Conservation (phyloP, 192 early-diverging fungal species). For the Funneliformis mosseae region DNA sequence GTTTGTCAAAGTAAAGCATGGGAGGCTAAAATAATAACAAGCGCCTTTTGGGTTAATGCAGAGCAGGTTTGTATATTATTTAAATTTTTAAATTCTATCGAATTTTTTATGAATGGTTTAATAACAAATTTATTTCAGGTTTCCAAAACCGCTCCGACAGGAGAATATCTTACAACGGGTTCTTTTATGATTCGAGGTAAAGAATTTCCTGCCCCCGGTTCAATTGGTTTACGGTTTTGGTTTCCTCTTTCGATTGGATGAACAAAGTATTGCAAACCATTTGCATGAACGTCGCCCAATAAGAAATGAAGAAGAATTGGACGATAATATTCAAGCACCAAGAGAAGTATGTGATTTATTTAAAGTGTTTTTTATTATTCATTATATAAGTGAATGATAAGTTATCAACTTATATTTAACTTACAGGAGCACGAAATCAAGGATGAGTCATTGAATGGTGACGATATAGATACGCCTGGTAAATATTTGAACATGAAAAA, state of each 20-base stretch:
- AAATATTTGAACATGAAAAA: not conserved
- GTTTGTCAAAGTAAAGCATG: slow-evolving; percentile 93
- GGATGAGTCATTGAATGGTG: not conserved
- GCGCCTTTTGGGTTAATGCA: slow-evolving; percentile 91
- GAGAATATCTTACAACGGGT: slow-evolving; percentile 88
- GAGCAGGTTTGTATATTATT: slow-evolving; percentile 55
- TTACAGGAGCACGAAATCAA: not conserved
- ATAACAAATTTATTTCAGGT: slow-evolving; percentile 47
- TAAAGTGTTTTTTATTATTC: not conserved
- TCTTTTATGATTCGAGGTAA: slow-evolving; percentile 94
- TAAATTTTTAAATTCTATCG: not conserved
- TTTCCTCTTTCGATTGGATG: slow-evolving; percentile 89
- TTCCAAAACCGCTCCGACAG: slow-evolving; percentile 86
- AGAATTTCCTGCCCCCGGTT: slow-evolving; percentile 90
- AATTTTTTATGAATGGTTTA: not conserved
- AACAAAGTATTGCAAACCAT: slow-evolving; percentile 77
- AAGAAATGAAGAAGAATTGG: slow-evolving; percentile 34
- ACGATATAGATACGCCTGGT: not conserved
- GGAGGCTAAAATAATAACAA: slow-evolving; percentile 95
- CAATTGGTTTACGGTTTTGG: slow-evolving; percentile 97
- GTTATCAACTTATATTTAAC: not conserved
- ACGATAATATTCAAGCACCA: not conserved
- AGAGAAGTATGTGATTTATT: slow-evolving; percentile 14
- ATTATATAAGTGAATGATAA: not conserved
- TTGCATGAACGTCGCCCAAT: slow-evolving; percentile 64